Evolutionary conservation across 163 green algal species (phyloP).

Genomic region (Volvox carteri): DNA sequence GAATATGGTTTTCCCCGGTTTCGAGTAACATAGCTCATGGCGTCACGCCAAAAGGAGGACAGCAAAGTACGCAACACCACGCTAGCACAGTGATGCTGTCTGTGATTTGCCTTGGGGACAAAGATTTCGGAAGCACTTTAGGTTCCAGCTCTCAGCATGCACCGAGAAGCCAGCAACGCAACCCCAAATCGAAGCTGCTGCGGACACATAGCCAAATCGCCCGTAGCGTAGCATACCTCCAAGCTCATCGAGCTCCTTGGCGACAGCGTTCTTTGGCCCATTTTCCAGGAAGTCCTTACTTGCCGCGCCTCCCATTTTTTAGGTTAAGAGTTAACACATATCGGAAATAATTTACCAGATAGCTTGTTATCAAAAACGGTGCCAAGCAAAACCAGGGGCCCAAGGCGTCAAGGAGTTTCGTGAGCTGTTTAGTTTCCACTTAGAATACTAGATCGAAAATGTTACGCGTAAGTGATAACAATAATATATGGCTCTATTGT

Average conservation of each 20-base stretch:
- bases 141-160: background rate
- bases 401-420: background rate
- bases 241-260: conserved; percentile 41
- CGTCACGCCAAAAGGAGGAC: too few relatives aligned
- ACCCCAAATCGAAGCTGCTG: too few relatives aligned
- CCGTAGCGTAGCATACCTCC: conserved; percentile 33
- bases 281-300: conserved; percentile 45
- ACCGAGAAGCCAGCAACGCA: background rate
- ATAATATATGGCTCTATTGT: too few relatives aligned
- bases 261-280: background rate
- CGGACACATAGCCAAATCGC: too few relatives aligned
- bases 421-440: conserved; percentile 8
- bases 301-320: conserved; percentile 44
- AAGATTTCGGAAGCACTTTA: too few relatives aligned
- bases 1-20: too few relatives aligned
- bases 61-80: too few relatives aligned
- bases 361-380: too few relatives aligned
- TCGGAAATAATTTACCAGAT: background rate
- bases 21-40: background rate
- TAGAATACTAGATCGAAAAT: background rate
- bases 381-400: background rate
- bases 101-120: too few relatives aligned
- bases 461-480: background rate
- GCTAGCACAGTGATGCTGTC: too few relatives aligned
- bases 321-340: background rate